Conservation (phyloP, 306 rosid genomes). For the Inga oerstediana region DNA sequence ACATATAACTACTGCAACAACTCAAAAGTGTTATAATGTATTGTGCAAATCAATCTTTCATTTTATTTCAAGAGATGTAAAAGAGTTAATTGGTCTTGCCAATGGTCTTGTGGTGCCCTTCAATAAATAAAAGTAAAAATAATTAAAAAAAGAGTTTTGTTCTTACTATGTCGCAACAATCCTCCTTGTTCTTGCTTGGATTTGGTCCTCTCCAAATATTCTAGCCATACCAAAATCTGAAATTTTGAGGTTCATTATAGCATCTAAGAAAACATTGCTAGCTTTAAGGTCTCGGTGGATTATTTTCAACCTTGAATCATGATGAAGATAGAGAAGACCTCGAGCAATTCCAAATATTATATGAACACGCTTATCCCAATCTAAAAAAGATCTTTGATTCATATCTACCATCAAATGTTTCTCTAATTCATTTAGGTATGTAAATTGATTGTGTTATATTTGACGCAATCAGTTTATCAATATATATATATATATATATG, state of each 20-base stretch:
- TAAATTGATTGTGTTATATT: neutral
- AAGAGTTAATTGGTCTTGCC: neutral
- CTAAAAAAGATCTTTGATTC: neutral
- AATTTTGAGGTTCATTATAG: slow-evolving; percentile 30
- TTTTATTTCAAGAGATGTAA: neutral
- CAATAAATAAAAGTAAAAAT: no score
- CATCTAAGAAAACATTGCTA: slow-evolving; percentile 1
- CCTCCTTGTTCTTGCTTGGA: slow-evolving; percentile 20
- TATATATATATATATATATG: no score
- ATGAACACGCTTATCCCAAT: slow-evolving; percentile 17
- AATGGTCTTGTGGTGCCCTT: no score
- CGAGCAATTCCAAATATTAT: slow-evolving; percentile 25
- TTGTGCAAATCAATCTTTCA: neutral
- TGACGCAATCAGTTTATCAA: neutral
- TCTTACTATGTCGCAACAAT: neutral
- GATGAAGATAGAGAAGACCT: slow-evolving; percentile 37
- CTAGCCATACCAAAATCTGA: slow-evolving; percentile 41
- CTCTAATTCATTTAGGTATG: neutral
- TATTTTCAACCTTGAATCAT: slow-evolving; percentile 29
- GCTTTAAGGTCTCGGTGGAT: neutral
- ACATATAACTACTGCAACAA: neutral
- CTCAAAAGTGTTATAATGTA: neutral
- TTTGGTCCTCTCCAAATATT: slow-evolving; percentile 27
- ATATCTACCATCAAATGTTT: neutral
- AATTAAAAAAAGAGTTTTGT: neutral